Evolutionary conservation across 306 rosid genomes (phyloP).

Genomic region (Malus sylvestris): DNA sequence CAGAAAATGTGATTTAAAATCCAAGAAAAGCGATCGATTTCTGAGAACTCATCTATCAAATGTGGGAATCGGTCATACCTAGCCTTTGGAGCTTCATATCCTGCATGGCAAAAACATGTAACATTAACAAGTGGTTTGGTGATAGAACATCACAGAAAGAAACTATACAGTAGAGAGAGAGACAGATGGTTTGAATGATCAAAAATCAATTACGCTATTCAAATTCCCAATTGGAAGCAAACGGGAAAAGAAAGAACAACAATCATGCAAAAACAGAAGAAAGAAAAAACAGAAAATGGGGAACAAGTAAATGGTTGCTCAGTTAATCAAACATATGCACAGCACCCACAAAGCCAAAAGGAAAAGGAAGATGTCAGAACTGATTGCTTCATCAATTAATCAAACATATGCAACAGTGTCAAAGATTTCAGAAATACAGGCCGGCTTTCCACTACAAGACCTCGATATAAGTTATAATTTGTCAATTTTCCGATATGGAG

Average conservation of each 20-base stretch:
- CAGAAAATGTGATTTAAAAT: background rate
- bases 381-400: background rate
- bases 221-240: background rate
- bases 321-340: no score
- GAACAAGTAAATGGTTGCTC: background rate
- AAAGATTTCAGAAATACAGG: no score
- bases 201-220: background rate
- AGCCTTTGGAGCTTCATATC: slow-evolving; percentile 54
- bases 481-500: background rate
- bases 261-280: background rate
- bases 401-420: background rate
- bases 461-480: background rate
- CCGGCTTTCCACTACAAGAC: background rate
- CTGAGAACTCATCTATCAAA: background rate
- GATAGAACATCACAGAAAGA: background rate
- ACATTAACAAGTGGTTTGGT: background rate
- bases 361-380: background rate
- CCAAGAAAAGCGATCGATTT: background rate
- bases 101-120: slow-evolving; percentile 25
- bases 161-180: background rate
- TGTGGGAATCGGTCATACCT: slow-evolving; percentile 26
- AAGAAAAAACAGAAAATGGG: background rate
- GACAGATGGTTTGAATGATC: background rate
- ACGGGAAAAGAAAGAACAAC: background rate
- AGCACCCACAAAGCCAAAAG: background rate